Conservation (phyloP, 192 early-diverging fungal species). For the Chytriomyces sp. region DNA sequence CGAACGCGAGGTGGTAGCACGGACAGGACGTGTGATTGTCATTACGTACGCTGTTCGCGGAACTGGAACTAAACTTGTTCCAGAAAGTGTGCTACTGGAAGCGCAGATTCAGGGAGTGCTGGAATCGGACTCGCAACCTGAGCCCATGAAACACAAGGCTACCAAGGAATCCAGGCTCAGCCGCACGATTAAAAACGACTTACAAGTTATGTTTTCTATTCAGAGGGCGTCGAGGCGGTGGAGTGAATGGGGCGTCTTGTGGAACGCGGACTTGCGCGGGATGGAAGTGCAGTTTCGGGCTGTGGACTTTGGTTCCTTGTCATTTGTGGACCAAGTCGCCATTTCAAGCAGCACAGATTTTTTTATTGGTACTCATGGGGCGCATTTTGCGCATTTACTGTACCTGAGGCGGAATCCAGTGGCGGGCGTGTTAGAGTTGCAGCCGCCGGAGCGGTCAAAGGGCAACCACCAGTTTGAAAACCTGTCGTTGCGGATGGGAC, state of each 20-base stretch:
- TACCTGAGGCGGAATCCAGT: too few species aligned
- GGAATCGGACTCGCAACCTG: too few species aligned
- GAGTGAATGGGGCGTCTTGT: not conserved
- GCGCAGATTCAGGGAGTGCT: not conserved
- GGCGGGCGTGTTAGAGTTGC: not conserved
- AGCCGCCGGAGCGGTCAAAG: slow-evolving; percentile 20
- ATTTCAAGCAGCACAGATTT: slow-evolving; percentile 25
- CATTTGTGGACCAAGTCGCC: slow-evolving; percentile 24
- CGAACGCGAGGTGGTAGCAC: not conserved
- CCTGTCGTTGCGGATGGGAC: slow-evolving; percentile 4
- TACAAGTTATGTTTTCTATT: too few species aligned
- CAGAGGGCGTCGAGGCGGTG: too few species aligned
- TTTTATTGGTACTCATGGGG: slow-evolving; percentile 32
- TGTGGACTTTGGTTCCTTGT: slow-evolving; percentile 27
- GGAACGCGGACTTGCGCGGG: not conserved
- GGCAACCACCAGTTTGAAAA: slow-evolving; percentile 35
- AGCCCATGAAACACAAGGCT: not conserved
- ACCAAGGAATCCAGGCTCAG: not conserved
- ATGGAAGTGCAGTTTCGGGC: slow-evolving; percentile 18
- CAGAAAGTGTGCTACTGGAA: too few species aligned
- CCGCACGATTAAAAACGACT: not conserved
- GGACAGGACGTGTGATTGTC: slow-evolving; percentile 1
- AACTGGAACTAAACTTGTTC: not conserved
- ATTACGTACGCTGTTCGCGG: slow-evolving; percentile 14
- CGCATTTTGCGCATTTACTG: slow-evolving; percentile 15